Evolutionary conservation across 805 yeast species (phyloP).

Genomic region (Candida xyloterini): DNA sequence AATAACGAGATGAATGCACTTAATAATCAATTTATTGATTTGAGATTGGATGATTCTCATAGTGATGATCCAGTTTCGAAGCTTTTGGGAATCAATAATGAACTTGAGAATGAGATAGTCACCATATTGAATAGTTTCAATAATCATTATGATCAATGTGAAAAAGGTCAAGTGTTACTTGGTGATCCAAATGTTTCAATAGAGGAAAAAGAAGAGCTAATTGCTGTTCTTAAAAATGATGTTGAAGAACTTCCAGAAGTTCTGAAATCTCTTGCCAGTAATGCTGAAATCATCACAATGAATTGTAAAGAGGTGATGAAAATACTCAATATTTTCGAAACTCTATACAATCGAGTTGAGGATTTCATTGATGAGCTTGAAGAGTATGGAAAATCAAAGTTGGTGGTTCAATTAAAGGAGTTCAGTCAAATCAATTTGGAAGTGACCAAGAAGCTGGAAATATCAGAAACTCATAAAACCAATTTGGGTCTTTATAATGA

Average conservation of each 20-base stretch:
- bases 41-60: conserved; percentile 23
- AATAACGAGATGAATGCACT: conserved; percentile 27
- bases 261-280: conserved; percentile 43
- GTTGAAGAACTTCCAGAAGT: conserved; percentile 57
- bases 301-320: conserved; percentile 30
- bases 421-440: conserved; percentile 16
- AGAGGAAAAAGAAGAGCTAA: conserved; percentile 38
- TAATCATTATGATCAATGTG: conserved; percentile 79
- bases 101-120: conserved; percentile 68
- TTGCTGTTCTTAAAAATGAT: conserved; percentile 50
- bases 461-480: conserved; percentile 14
- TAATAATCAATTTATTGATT: conserved; percentile 23
- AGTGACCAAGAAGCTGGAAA: conserved; percentile 12
- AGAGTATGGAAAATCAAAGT: conserved; percentile 31
- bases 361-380: conserved; percentile 22
- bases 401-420: conserved; percentile 18
- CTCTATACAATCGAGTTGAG: conserved; percentile 19
- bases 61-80: conserved; percentile 22
- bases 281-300: conserved; percentile 28
- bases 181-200: conserved; percentile 27
- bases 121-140: conserved; percentile 67
- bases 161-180: conserved; percentile 42
- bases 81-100: conserved; percentile 39
- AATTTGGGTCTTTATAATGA: conserved; percentile 29
- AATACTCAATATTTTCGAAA: conserved; percentile 21